These are phyloP conservation scores for Dendrobium chrysotoxum DNA, from an alignment of 106 monocot genomes.

Conservation along the genomic window DNA sequence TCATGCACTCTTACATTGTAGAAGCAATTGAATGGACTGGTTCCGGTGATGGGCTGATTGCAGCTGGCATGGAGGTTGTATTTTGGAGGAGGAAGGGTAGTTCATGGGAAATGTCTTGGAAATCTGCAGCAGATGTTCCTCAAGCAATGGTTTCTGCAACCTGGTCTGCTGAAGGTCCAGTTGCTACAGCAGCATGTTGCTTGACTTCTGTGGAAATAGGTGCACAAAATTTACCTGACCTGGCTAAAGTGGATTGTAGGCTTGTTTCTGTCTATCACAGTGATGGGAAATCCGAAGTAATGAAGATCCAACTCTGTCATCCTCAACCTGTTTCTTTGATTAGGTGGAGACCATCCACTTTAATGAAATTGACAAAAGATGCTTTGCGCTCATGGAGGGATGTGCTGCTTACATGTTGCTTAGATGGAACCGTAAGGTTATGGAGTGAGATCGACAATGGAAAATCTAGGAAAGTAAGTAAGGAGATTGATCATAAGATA, in stretches of 20 bases:
- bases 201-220: slow-evolving; percentile 1
- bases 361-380: slow-evolving; percentile 20
- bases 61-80: slow-evolving; percentile 50
- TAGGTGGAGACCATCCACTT: slow-evolving; percentile 75
- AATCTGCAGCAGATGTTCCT: slow-evolving; percentile 36
- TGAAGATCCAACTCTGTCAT: slow-evolving; percentile 50
- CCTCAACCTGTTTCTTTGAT: slow-evolving; percentile 73
- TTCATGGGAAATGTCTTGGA: slow-evolving; percentile 72
- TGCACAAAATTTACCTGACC: slow-evolving; percentile 3
- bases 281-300: slow-evolving; percentile 37
- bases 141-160: slow-evolving; percentile 75
- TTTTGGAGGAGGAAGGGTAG: slow-evolving; percentile 46
- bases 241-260: slow-evolving; percentile 18
- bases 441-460: slow-evolving; percentile 80
- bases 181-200: slow-evolving; percentile 51
- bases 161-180: slow-evolving; percentile 51
- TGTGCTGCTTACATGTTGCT: slow-evolving; percentile 76
- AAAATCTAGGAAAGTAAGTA: slow-evolving; percentile 32
- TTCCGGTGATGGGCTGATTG: slow-evolving; percentile 76
- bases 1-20: slow-evolving; percentile 50
- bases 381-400: slow-evolving; percentile 31
- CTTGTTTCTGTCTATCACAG: slow-evolving; percentile 52
- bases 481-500: slow-evolving; percentile 29
- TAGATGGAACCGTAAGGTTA: slow-evolving; percentile 82
- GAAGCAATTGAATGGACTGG: slow-evolving; percentile 78